A percentile compares a stretch with the other conserved stretches of the same genome.
These are phyloP conservation scores for Dryadomyces sulphureus DNA, from an alignment of 2,329 filamentous ascomycete genomes.

Conservation along the genomic window DNA sequence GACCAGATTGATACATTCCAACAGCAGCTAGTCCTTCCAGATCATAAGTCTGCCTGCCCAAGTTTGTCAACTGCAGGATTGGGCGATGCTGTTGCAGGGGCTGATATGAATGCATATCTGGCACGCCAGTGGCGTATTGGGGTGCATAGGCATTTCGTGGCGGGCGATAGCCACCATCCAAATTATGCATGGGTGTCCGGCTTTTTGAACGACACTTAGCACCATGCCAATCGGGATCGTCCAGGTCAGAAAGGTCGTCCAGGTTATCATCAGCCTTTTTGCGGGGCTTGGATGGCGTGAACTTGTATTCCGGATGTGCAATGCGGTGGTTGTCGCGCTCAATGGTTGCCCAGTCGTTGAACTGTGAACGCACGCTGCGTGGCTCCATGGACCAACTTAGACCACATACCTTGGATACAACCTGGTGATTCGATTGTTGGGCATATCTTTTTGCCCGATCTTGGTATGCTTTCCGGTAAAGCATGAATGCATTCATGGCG, in stretches of 20 bases:
- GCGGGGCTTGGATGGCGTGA: conserved; percentile 63
- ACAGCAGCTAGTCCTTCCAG: conserved; percentile 14
- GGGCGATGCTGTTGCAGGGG: conserved; percentile 12
- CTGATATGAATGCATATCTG: conserved; percentile 5
- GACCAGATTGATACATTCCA: conserved; percentile 19
- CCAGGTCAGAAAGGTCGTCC: conserved; percentile 26
- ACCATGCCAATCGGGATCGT: conserved; percentile 23
- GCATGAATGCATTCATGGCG: conserved; percentile 96
- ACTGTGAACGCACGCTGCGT: conserved; percentile 55
- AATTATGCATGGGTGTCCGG: conserved; percentile 17
- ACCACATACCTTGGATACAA: conserved; percentile 79
- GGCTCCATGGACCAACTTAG: conserved; percentile 75
- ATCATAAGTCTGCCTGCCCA: conserved; percentile 24
- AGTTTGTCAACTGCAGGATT: conserved; percentile 20
- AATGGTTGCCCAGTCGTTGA: conserved; percentile 61
- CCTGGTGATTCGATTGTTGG: conserved; percentile 80
- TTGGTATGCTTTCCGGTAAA: conserved; percentile 88
- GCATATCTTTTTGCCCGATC: conserved; percentile 73
- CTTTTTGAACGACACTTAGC: conserved; percentile 17
- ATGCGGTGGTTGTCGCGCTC: conserved; percentile 74
- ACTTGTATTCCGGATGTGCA: conserved; percentile 88
- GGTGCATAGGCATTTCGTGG: conserved; percentile 6
- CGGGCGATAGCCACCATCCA: conserved; percentile 16
- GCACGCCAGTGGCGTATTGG: conserved; percentile 8
- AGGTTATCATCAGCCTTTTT: conserved; percentile 23